Evolutionary conservation across 169 alveolate species (phyloP).

Genomic region (Plasmodium gaboni): DNA sequence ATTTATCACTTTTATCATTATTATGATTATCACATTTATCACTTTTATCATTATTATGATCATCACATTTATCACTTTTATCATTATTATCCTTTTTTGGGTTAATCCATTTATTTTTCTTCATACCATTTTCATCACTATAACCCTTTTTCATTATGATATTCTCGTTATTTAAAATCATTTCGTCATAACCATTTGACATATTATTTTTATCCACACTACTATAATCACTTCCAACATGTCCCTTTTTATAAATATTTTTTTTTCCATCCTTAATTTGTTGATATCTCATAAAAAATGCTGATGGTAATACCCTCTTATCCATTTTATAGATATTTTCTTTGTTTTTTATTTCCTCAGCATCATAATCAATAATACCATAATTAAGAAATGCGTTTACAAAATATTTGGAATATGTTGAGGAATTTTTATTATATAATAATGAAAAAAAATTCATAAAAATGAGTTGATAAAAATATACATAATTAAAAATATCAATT

Average conservation of each 20-base stretch:
- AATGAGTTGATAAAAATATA: constrained; percentile 45
- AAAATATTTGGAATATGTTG: constrained; percentile 56
- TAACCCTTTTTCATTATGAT: not conserved
- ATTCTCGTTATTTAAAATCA: not conserved
- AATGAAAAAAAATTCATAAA: constrained; percentile 67
- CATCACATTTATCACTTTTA: not conserved
- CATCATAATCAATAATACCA: constrained; percentile 50
- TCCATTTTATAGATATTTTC: not conserved
- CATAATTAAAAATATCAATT: constrained; percentile 32
- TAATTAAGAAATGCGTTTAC: constrained; percentile 39
- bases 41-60: not conserved
- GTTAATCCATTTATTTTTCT: not conserved
- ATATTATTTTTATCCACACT: not conserved
- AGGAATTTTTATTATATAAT: constrained; percentile 69
- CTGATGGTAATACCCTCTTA: not conserved
- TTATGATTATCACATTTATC: not conserved
- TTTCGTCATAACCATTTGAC: not conserved
- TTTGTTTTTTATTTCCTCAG: constrained; percentile 15
- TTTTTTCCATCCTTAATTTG: not conserved
- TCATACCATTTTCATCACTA: not conserved
- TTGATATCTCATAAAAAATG: no score
- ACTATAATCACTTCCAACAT: not conserved
- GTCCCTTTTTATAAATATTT: not conserved
- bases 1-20: not conserved
- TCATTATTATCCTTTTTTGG: not conserved